Base-by-base conservation (phyloP, 495 filamentous ascomycete genomes). In the Penicillium verhagenii region DNA sequence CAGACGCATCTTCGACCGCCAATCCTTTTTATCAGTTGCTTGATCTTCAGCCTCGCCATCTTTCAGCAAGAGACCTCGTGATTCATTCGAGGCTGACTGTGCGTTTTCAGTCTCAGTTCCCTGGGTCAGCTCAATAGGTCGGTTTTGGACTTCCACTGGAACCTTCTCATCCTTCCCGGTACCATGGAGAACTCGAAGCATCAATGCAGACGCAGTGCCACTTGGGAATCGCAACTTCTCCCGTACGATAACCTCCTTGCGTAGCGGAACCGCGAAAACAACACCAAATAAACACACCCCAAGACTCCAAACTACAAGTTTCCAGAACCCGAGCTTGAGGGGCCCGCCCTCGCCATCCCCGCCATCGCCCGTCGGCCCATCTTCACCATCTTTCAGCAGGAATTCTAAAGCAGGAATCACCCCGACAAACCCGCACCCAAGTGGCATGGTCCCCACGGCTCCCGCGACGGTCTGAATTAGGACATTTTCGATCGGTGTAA, bases 381-480 rank as follows among this genome's bases (percentile, higher is more conserved):
- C 79, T 66, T 96, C 92, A 10, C 86, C 82, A 3, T 83, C 75
- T 47, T 76, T 86, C 50, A 99, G 63, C 52, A 99, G 71, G 57
- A 86, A 96, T 59, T 96, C 87, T 77, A 99, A 76, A 2, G 95
- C 95, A 13, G 95, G 95, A 51, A 96, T 86, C 2, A 91, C 91
- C 4, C 90, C 94, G 8, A 98, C 93, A 65, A 97, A 97, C 1
- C 94, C 94, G 61, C 94, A 96, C 0, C 92, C 92, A 20, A 99
- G 70, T 5, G 95, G 95, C 94, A 97, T 97, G 4, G 93, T 96
- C 0, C 94, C 95, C 67, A 97, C 92, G 20, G 89, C 86, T 9
- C 93, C 92, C 0, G 95, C 94, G 37, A 99, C 93, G 4, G 92
- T 96, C 74, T 97, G 95, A 5, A 99, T 92, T 25, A 99, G 80